phyloP scores from a whole-genome alignment of 805 yeast genomes.

The Cyberlindnera samutprakarnensis region DNA sequence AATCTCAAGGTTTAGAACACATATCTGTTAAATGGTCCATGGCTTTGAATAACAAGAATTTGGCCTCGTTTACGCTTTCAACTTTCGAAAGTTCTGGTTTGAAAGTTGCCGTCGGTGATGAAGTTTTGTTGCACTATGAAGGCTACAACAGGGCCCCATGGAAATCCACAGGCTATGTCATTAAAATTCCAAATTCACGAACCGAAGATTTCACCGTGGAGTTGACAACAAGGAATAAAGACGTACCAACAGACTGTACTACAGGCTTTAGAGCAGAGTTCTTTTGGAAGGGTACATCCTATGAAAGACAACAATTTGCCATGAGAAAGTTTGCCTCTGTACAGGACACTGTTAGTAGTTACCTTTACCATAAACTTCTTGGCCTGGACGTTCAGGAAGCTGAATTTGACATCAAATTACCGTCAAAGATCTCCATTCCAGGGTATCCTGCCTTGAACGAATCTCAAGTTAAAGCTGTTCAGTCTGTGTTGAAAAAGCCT shows the following conservation, averaged over 20 bases:
- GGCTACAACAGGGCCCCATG: constrained; percentile 56
- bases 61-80: constrained; percentile 63
- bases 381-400: constrained; percentile 71
- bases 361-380: constrained; percentile 66
- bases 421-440: constrained; percentile 54
- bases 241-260: constrained; percentile 53
- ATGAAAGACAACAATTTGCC: constrained; percentile 78
- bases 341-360: constrained; percentile 62
- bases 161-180: constrained; percentile 67
- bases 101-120: constrained; percentile 81
- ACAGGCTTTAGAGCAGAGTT: constrained; percentile 77
- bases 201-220: constrained; percentile 71
- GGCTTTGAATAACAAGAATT: constrained; percentile 54
- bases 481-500: constrained; percentile 59
- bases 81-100: constrained; percentile 58
- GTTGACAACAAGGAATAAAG: constrained; percentile 34
- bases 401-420: constrained; percentile 54
- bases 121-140: constrained; percentile 56
- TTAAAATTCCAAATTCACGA: constrained; percentile 58
- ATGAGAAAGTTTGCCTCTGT: constrained; percentile 63
- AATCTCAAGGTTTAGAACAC: constrained; percentile 69
- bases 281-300: constrained; percentile 84
- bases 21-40: constrained; percentile 68
- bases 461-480: constrained; percentile 76
- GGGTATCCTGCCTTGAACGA: constrained; percentile 63